Percentiles rank a stretch among this genome's conserved stretches.
phyloP scores from a whole-genome alignment of 192 early-diverging fungal species.

The Geranomyces michiganensis region DNA sequence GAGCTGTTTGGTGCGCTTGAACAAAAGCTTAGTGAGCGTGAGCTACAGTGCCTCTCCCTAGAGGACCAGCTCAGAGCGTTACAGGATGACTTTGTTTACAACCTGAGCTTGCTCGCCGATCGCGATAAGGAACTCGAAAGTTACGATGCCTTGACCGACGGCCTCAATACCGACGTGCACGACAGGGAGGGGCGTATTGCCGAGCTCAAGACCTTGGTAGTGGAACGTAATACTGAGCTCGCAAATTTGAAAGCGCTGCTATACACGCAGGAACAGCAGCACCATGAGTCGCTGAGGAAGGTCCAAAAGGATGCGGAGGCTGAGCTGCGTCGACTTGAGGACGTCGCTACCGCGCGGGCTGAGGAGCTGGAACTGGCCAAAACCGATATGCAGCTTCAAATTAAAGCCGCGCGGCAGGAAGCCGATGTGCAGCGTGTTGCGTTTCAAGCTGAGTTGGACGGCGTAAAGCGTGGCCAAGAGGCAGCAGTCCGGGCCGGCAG shows the following conservation, averaged over 20 bases:
- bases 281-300: constrained; percentile 36
- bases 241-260: constrained; percentile 27
- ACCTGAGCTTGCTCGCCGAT: constrained; percentile 42
- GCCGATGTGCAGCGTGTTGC: constrained; percentile 16
- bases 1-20: constrained; percentile 30
- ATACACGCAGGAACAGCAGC: constrained; percentile 43
- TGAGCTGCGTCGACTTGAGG: constrained; percentile 20
- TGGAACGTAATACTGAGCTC: constrained; percentile 33
- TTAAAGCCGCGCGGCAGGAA: constrained; percentile 23
- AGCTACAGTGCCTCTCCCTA: constrained; percentile 2
- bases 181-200: constrained; percentile 42
- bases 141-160: constrained; percentile 29
- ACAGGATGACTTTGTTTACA: constrained; percentile 48
- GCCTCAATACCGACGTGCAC: constrained; percentile 26
- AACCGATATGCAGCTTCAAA: constrained; percentile 17
- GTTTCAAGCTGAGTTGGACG: constrained; percentile 19
- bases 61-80: constrained; percentile 21
- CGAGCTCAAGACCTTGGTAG: constrained; percentile 40
- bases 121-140: constrained; percentile 45
- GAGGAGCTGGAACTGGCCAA: constrained; percentile 24
- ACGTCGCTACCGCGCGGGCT: neutral
- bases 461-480: constrained; percentile 18
- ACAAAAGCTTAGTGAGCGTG: constrained; percentile 18
- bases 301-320: constrained; percentile 40
- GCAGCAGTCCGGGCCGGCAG: constrained; percentile 12